A percentile compares a stretch with the other conserved stretches of the same genome.
Conservation (phyloP, 371 early-diverging fungal genomes). For the Mortierella sp. region DNA sequence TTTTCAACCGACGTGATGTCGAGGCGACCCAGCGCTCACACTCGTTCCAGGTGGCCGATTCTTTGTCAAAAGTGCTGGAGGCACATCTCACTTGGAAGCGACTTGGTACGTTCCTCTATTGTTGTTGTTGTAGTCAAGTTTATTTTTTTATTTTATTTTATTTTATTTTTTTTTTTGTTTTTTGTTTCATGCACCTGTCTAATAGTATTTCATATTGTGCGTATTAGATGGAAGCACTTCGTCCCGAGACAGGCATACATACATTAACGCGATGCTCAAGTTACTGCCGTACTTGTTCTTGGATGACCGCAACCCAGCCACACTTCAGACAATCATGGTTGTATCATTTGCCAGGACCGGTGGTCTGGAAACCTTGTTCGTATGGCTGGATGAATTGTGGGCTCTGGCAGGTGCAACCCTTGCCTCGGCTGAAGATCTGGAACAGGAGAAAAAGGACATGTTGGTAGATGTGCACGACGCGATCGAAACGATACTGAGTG, state of each 20-base stretch:
- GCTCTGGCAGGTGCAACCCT: slow-evolving; percentile 9
- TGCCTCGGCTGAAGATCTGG: slow-evolving; percentile 28
- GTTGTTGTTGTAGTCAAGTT: too few relatives aligned
- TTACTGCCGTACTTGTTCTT: slow-evolving; percentile 58
- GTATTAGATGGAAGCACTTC: background rate
- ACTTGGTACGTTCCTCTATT: slow-evolving; percentile 23
- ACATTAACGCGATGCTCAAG: slow-evolving; percentile 64
- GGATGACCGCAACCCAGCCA: slow-evolving; percentile 69
- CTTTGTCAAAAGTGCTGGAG: slow-evolving; percentile 62
- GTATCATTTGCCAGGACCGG: slow-evolving; percentile 72
- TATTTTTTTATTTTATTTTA: too few relatives aligned
- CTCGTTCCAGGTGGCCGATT: slow-evolving; percentile 67
- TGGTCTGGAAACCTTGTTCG: slow-evolving; percentile 69
- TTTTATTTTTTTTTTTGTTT: too few relatives aligned
- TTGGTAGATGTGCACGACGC: slow-evolving; percentile 35
- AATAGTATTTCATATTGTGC: too few relatives aligned
- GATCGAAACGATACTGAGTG: slow-evolving; percentile 67
- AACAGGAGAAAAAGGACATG: background rate
- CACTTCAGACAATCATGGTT: slow-evolving; percentile 77
- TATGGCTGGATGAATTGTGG: slow-evolving; percentile 68
- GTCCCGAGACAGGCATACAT: slow-evolving; percentile 58
- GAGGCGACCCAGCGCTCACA: slow-evolving; percentile 62
- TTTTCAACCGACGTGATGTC: slow-evolving; percentile 70
- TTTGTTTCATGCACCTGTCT: too few relatives aligned
- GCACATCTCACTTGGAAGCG: slow-evolving; percentile 64